Evolutionary conservation across 148 eudicot species (phyloP).

Genomic region (Hydrangea macrophylla): DNA sequence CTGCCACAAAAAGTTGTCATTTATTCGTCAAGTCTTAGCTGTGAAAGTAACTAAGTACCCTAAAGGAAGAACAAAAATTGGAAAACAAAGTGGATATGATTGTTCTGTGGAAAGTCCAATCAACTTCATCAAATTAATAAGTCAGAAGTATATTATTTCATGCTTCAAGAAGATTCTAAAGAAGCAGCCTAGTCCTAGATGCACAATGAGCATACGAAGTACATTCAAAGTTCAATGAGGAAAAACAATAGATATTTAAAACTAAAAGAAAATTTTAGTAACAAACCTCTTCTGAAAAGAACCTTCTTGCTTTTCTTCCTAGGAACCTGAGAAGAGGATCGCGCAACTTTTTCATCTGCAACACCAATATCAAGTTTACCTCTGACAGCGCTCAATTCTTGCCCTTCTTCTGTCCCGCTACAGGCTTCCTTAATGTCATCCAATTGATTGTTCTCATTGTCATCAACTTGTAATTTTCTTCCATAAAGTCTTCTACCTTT

Average conservation of each 20-base stretch:
- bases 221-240: not conserved
- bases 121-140: slow-evolving; percentile 1
- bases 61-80: no score
- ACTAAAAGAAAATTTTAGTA: not conserved
- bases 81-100: no score
- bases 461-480: slow-evolving; percentile 48
- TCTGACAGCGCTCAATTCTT: slow-evolving; percentile 41
- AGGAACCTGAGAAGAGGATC: slow-evolving; percentile 49
- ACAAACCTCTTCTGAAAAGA: slow-evolving; percentile 70
- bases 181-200: not conserved
- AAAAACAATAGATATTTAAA: not conserved
- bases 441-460: slow-evolving; percentile 36
- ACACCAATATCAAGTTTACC: slow-evolving; percentile 45
- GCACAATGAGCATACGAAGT: not conserved
- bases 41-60: no score
- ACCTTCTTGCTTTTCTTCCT: slow-evolving; percentile 87
- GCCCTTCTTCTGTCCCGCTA: slow-evolving; percentile 94
- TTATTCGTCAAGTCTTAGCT: no score
- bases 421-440: slow-evolving; percentile 93
- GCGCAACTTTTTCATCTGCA: slow-evolving; percentile 37
- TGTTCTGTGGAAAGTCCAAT: not conserved
- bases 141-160: not conserved
- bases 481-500: slow-evolving; percentile 49
- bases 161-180: not conserved
- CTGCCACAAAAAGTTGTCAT: no score